Evolutionary conservation across 2,329 filamentous ascomycete genomes (phyloP), one percentile per base, ranked within the genome.

Genomic region (Chaetomium globosum): DNA sequence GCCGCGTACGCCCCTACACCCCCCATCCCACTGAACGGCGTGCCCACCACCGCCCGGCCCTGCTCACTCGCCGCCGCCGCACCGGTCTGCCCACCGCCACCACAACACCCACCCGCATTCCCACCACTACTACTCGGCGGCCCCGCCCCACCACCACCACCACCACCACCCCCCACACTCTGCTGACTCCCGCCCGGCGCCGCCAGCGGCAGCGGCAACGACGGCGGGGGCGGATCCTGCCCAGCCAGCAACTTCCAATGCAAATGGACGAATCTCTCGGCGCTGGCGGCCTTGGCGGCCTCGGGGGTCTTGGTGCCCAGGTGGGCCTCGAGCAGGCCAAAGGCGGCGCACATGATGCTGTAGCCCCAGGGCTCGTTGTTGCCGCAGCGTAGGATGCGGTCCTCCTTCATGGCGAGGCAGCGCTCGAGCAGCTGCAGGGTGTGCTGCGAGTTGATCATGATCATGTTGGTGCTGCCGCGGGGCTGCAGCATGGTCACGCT

Each of bases 351-450:
- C 82, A 87, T 85, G 73, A 86, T 86, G 63, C 82, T 85, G 73
- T 87, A 87, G 21, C 84, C 84, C 85, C 85, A 87, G 0, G 85
- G 85, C 71, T 88, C 85, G 70, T 86, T 85, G 75, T 87, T 87
- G 19, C 85, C 85, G 67, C 84, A 86, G n/a, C 85, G 79, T 28
- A 88, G 74, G 8, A 87, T 80, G 1, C 84, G 81, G 69, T 87
- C 85, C 70, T 87, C 85, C 72, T 87, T 87, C 80, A 88, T 83
- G 55, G 77, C 75, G 46, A 87, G 80, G 67, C 85, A 87, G 72
- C 84, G 86, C 71, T 87, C 84, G 12, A 88, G 81, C n/a, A 87
- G 78, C 74, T 82, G 81, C 67, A 87, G 79, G 1, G 85, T 87
- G 75, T 87, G 84, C 64, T 82, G 81, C 2, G 83, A 82, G 74